A percentile compares a stretch with the other conserved stretches of the same genome.
Evolutionary conservation across 495 filamentous ascomycete genomes (phyloP).

Genomic region (Elasticomyces elasticus): DNA sequence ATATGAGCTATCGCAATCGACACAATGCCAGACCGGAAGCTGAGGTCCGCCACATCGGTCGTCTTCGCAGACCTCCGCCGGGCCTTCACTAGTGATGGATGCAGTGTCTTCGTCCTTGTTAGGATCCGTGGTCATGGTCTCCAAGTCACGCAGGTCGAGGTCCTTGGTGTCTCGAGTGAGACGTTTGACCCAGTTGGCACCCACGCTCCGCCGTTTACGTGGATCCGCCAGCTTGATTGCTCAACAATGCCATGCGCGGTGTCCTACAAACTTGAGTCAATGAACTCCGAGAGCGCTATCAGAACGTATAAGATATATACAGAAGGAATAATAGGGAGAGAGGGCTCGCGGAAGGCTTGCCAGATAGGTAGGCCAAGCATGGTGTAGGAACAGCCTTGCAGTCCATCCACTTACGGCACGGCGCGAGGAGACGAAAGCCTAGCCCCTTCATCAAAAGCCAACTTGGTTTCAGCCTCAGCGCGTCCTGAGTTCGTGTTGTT

Average conservation of each 20-base stretch:
- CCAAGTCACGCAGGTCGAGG: not conserved
- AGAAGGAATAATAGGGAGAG: not conserved
- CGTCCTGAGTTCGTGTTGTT: no score
- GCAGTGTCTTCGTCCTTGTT: conserved; percentile 7
- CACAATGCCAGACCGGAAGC: conserved; percentile 16
- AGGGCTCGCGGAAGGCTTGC: no score
- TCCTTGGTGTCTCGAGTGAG: not conserved
- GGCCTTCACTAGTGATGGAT: conserved; percentile 2
- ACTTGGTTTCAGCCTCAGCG: not conserved
- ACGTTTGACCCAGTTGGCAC: not conserved
- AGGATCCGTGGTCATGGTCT: conserved; percentile 5
- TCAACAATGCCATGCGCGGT: not conserved
- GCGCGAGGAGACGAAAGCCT: not conserved
- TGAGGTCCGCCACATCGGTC: conserved; percentile 13
- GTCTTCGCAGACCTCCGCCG: conserved; percentile 16
- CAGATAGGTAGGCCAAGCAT: no score
- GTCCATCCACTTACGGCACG: not conserved
- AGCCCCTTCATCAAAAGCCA: not conserved
- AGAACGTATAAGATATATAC: not conserved
- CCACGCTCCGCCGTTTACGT: not conserved
- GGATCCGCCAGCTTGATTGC: not conserved
- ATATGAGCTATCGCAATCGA: conserved; percentile 22
- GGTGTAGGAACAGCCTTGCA: not conserved
- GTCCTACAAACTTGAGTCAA: no score
- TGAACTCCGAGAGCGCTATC: no score